Evolutionary conservation across 1,284 basidiomycete species (phyloP), one percentile per base, ranked within the genome.

Genomic region (Irpex sp.): DNA sequence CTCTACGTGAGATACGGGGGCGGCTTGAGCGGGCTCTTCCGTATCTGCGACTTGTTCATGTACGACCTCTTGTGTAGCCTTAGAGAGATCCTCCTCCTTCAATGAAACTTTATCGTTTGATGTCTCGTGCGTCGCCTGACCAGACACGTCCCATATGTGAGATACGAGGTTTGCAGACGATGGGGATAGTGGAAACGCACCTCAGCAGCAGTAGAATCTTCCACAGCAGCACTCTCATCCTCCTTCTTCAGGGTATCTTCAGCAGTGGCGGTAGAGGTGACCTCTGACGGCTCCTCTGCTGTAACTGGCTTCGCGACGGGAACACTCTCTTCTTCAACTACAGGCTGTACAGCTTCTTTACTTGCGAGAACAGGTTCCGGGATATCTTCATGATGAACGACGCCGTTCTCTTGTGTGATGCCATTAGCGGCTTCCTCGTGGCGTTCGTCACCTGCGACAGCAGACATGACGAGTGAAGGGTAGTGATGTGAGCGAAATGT

Each of bases 391-490:
- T 35, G 9, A 55, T 55, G 53, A 31, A 11, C 31, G 21, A 4
- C 21, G 13, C 33, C 31, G 53, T 31, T 33, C 17, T 35, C 53
- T 35, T 55, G 53, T 21, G 15, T 17, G 53, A 35, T 11, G 17
- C 53, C 31, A 31, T 55, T 26, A 7, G 31, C 31, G 26, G 35
- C 1, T 11, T 53, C 50, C 11, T 53, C 19, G 53, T 55, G 53
- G 33, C 56, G 60, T 35, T 61, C 53, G 51, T 61, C 60, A 33
- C 35, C 43, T 57, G 53, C 60, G 53, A 61, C 53, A 61, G 53
- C 60, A 61, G 60, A 61, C 51, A 56, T 61, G 31, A 35, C 53
- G 26, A 46, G n/a, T 11, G 33, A 17, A 36, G 53, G 21, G 31
- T 61, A 39, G 39, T 50, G 21, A 33, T 15, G 19, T 61, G n/a